phyloP scores from a whole-genome alignment of 2,329 filamentous ascomycete genomes.

The Elsinoe australis region DNA sequence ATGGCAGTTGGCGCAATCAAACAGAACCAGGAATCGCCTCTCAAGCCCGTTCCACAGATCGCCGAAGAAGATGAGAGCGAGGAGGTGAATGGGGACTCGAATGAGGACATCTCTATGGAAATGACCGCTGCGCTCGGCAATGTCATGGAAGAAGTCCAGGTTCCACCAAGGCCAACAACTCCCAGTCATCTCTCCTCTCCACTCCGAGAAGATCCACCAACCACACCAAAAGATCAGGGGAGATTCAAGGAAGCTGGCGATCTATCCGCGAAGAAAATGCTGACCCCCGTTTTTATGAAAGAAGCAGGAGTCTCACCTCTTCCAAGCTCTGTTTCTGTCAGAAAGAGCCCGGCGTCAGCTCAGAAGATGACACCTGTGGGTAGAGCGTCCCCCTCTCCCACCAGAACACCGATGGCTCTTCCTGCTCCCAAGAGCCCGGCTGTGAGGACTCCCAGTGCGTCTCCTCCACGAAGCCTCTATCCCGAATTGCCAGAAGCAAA shows the following conservation, averaged over 20 bases:
- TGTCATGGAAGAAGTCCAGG: constrained; percentile 29
- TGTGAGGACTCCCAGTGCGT: constrained; percentile 9
- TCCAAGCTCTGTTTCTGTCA: constrained; percentile 3
- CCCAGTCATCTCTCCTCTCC: constrained; percentile 42
- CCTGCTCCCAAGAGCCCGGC: neutral
- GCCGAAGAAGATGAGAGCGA: constrained; percentile 28
- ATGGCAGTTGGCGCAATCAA: constrained; percentile 33
- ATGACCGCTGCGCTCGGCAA: constrained; percentile 43
- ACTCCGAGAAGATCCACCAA: constrained; percentile 36
- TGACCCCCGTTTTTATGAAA: constrained; percentile 31
- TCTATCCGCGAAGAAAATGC: constrained; percentile 28
- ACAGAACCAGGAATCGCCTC: constrained; percentile 21
- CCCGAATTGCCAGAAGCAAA: constrained; percentile 15
- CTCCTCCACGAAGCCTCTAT: constrained; percentile 10
- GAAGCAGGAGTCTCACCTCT: constrained; percentile 20
- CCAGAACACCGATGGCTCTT: constrained; percentile 9
- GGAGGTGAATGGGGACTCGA: constrained; percentile 22
- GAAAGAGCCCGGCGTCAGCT: constrained; percentile 20
- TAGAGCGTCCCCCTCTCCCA: constrained; percentile 18
- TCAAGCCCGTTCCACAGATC: constrained; percentile 18
- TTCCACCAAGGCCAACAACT: constrained; percentile 23
- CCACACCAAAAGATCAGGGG: constrained; percentile 51
- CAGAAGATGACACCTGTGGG: constrained; percentile 22
- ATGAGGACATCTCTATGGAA: constrained; percentile 48
- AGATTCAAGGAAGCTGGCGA: constrained; percentile 50